Evolutionary conservation across 495 filamentous ascomycete species (phyloP), one percentile per base, ranked within the genome.

Genomic region (Poronia punctata): DNA sequence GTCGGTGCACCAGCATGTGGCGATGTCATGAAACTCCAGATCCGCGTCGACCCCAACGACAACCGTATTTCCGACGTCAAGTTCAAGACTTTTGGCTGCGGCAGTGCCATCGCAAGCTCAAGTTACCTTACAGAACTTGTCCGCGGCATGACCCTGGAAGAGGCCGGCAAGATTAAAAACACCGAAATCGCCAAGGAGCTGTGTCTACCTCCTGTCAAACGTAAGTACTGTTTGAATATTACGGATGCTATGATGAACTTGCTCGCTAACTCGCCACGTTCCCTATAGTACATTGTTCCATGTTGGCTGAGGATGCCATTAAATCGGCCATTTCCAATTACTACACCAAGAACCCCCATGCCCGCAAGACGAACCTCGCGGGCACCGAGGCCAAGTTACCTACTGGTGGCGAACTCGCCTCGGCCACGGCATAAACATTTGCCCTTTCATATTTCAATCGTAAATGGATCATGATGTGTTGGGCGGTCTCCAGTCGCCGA

Each of bases 11-110:
- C 88, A 33, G 84, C 84, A 12, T 78, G 84, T 60, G 90, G 92
- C 64, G 90, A 97, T 65, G 90, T 97, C 49, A 99, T 99, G 86
- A 95, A 95, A 62, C 79, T 99, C 28, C 89, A 99, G 70, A 99
- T 99, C 65, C 83, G 86, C 40, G 93, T 99, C 52, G 87, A 97
- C 67, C 85, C 86, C 35, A 74, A 80, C 25, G 84, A 80, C 59
- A 82, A 93, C 56, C 88, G 80, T 40, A 99, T 99, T 62, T 78
- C 76, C 46, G 93, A 99, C 46, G 88, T 95, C 51, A 88, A 89
- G 61, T 95, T 93, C 76, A 94, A 99, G 79, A 97, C 93, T 0
- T 99, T 99, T 60, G 93, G 93, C 12, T 99, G 93, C 62, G 93
- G 93, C 12, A 87, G 81, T 28, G 93, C 93, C 22, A 99, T 99